Evolutionary conservation across 768 basidiomycete species (phyloP).

Genomic region (Serendipita vermifera): DNA sequence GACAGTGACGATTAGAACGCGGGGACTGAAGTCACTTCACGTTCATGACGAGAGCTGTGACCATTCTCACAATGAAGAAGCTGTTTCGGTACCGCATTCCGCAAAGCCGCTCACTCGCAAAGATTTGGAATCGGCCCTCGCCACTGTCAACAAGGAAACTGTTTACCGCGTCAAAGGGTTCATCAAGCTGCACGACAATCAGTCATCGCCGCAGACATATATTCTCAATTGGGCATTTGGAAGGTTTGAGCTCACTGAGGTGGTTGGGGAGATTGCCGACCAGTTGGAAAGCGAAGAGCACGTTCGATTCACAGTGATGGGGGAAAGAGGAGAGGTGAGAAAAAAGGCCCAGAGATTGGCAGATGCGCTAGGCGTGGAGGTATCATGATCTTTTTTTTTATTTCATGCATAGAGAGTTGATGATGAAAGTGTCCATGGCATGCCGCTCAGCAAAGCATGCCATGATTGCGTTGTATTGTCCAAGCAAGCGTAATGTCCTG

Average conservation of each 20-base stretch:
- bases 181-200: constrained; percentile 35
- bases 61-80: background rate
- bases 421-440: background rate
- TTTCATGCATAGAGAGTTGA: background rate
- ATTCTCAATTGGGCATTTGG: constrained; percentile 95
- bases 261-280: constrained; percentile 21
- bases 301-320: constrained; percentile 78
- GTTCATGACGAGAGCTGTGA: constrained; percentile 9
- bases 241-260: constrained; percentile 51
- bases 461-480: no score
- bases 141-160: constrained; percentile 45
- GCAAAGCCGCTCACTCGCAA: background rate
- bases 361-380: constrained; percentile 27
- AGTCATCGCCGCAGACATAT: constrained; percentile 21
- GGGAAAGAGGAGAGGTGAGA: constrained; percentile 68
- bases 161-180: constrained; percentile 85
- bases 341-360: constrained; percentile 45
- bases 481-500: no score
- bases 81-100: background rate
- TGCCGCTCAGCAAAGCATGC: no score
- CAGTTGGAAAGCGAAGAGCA: constrained; percentile 23
- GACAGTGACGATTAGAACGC: constrained; percentile 52
- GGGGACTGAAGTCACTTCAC: constrained; percentile 25
- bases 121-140: constrained; percentile 36
- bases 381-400: constrained; percentile 20